Base-by-base conservation (phyloP, 2,329 filamentous ascomycete species). In the Beauveria sp. region DNA sequence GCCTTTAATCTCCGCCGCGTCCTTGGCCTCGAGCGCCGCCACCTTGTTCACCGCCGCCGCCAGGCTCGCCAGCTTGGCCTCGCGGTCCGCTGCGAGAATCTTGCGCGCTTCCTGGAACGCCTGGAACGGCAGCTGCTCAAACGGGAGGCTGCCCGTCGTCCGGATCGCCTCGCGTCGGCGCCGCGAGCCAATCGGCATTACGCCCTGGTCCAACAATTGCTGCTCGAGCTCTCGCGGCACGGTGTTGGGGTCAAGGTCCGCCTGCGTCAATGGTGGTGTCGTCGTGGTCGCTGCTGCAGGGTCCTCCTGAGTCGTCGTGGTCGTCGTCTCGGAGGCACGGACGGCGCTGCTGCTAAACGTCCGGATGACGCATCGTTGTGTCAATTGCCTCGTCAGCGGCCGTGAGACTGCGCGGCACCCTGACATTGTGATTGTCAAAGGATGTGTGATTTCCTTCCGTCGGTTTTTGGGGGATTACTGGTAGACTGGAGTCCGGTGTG, bases 61-160 rank as follows among this genome's bases (percentile, higher is more conserved):
- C 62, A 99, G 93, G 69, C 87, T 80, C 64, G 81, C 78, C 56
- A 98, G 69, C 79, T 96, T 98, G 76, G 93, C 84, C 66, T 87
- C 80, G 46, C 93, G 85, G 73, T 99, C 95, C 60, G 84, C 85
- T 59, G 86, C 82, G 61, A 99, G 79, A 54, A 98, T 77, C 73
- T 91, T 90, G 65, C 93, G 86, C 46, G 95, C 95, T 78, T 97
- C 93, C 77, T 99, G 95, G 79, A 98, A 99, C 76, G 91, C 95
- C 81, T 98, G 93, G 78, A 96, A 99, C 20, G 95, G 95, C 67
- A 99, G 80, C 72, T 93, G 89, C 79, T 96, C 91, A 72, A 99
- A 97, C 28, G 93, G 91, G 55, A 96, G 78, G 69, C 88, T 83
- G 65, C 82, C 77, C 43, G 78, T 83, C 68, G 78, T 84, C 69